Evolutionary conservation across 371 early-diverging fungal genomes (phyloP), one percentile per base, ranked within the genome.

Genomic region (Quaeritorhiza haematococci): DNA sequence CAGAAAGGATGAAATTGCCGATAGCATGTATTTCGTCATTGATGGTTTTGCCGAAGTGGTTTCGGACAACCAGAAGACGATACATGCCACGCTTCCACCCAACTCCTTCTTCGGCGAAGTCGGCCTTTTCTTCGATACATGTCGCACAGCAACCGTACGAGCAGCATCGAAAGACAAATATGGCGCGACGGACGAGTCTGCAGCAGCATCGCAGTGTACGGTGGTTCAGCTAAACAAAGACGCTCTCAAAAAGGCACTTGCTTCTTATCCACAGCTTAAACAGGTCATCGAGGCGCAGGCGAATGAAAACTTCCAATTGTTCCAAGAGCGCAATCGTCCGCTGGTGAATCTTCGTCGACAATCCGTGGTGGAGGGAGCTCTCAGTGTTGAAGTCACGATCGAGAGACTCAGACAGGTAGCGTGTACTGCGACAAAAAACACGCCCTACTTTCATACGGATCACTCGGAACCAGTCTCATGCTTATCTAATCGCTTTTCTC

Each of bases 91-190:
- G 45, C 38, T 71, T 64, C 34, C 34, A 29, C n/a, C 56, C 15
- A 59, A 68, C 56, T 57, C 69, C 30, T 72, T 75, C 32, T 80
- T 84, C 64, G 85, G 84, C 3, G 85, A 84, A 59, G 80, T 84
- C 3, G 78, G 83, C 10, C 68, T 84, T 26, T 75, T 84, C 27
- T 81, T 71, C 55, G 77, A 76, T 44, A 70, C 80, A 33, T 67
- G 72, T 29, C 68, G 85, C 13, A 83, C 85, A 0, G 84, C 85
- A 2, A 72, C 82, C n/a, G 80, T 84, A 19, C 66, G 72, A 13
- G 68, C 80, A 17, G 46, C 56, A 15, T 44, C 61, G 2, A 61
- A 55, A 13, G n/a, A n/a, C n/a, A n/a, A n/a, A n/a, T n/a, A n/a
- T n/a, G n/a, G n/a, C n/a, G n/a, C n/a, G n/a, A n/a, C n/a, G n/a